Percentiles rank a stretch among this genome's conserved stretches.
phyloP scores from a whole-genome alignment of 2,329 filamentous ascomycete species.

The Phialemoniopsis sp. region DNA sequence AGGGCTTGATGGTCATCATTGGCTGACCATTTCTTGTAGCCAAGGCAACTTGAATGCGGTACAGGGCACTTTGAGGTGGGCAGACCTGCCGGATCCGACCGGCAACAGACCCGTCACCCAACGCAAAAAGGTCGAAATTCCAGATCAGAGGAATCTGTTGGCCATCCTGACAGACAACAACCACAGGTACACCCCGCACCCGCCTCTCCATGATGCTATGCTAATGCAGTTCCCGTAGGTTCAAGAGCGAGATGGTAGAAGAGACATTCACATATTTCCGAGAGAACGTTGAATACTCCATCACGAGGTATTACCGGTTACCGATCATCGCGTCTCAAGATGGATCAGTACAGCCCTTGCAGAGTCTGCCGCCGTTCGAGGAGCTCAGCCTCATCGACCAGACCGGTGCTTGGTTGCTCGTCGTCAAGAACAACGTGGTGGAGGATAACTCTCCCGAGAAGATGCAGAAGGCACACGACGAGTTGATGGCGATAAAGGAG shows the following conservation, averaged over 20 bases:
- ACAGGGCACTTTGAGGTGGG: conserved; percentile 50
- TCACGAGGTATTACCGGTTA: conserved; percentile 42
- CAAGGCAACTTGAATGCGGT: conserved; percentile 31
- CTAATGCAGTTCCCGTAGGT: conserved; percentile 25
- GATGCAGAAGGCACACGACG: conserved; percentile 49
- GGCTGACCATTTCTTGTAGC: background rate
- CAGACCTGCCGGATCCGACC: conserved; percentile 56
- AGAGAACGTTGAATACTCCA: conserved; percentile 49
- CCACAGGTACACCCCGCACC: conserved; percentile 37
- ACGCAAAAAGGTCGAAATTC: conserved; percentile 54
- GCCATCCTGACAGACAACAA: conserved; percentile 46
- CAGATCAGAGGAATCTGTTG: conserved; percentile 43
- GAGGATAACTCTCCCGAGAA: conserved; percentile 56
- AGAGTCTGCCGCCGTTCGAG: conserved; percentile 39
- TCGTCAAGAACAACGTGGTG: conserved; percentile 46
- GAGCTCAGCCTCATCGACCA: conserved; percentile 42
- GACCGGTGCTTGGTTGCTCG: conserved; percentile 49
- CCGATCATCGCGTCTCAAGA: conserved; percentile 19
- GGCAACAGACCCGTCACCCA: conserved; percentile 43
- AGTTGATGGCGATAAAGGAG: conserved; percentile 38
- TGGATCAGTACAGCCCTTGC: conserved; percentile 21
- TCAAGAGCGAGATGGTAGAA: conserved; percentile 48
- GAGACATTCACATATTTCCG: conserved; percentile 49
- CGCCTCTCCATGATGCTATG: background rate
- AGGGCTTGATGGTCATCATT: conserved; percentile 5